These are phyloP conservation scores for Aspergillus texensis DNA, from an alignment of 2,329 filamentous ascomycete genomes.

Conservation along the genomic window DNA sequence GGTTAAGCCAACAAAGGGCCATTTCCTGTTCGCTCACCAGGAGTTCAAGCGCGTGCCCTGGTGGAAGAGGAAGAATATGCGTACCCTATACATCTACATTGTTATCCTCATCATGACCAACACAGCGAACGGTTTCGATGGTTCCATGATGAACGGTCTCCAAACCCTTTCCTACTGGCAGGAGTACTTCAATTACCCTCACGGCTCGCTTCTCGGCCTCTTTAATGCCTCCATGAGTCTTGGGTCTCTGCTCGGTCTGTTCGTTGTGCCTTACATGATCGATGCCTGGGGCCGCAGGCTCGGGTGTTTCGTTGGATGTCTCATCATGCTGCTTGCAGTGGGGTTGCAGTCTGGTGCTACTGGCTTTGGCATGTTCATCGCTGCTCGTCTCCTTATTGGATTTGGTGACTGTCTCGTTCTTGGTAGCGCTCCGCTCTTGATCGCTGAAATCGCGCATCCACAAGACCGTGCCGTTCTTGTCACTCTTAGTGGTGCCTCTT, in stretches of 20 bases:
- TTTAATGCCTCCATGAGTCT: constrained; percentile 14
- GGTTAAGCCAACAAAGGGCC: too few species aligned
- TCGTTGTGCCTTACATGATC: neutral
- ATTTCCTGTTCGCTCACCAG: too few species aligned
- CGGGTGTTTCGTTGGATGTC: constrained; percentile 1
- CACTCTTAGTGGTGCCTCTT: constrained; percentile 15
- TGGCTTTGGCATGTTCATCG: too few species aligned
- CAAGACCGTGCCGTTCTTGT: constrained; percentile 25
- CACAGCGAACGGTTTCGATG: constrained; percentile 40
- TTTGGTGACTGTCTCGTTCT: too few species aligned
- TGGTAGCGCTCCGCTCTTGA: constrained; percentile 25
- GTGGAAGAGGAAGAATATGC: too few species aligned
- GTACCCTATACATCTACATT: too few species aligned
- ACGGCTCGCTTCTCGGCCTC: constrained; percentile 24
- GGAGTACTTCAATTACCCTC: constrained; percentile 27
- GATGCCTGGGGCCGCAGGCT: constrained; percentile 24
- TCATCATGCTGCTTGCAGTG: constrained; percentile 14
- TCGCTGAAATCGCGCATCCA: constrained; percentile 28
- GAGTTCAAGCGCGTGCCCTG: too few species aligned
- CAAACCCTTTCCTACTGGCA: constrained; percentile 30
- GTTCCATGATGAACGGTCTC: constrained; percentile 32
- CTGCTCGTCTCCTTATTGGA: too few species aligned
- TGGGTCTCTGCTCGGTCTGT: too few species aligned
- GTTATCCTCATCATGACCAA: too few species aligned
- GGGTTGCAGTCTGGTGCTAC: too few species aligned